Evolutionary conservation across 2,329 filamentous ascomycete genomes (phyloP).

Genomic region (Colletotrichum sp.): DNA sequence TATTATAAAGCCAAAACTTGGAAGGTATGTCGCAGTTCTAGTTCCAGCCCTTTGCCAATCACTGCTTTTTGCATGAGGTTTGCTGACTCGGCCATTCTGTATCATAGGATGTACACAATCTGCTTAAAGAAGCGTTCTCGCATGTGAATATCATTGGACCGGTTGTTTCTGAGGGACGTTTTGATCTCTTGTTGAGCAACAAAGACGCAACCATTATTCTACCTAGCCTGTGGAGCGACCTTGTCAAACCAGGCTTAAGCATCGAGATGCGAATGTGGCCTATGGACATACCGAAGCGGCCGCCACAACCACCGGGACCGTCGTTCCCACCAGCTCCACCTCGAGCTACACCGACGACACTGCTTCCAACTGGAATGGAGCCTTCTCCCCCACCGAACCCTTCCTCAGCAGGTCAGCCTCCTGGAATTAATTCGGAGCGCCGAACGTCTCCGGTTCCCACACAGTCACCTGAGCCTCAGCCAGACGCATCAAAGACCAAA

Average conservation of each 20-base stretch:
- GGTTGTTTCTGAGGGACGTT: not conserved
- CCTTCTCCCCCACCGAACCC: too few species aligned
- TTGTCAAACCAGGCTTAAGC: not conserved
- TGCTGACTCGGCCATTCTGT: not conserved
- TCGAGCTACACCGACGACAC: too few species aligned
- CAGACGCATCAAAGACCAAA: too few species aligned
- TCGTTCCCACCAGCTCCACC: not conserved
- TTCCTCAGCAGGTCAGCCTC: too few species aligned
- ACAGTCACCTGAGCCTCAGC: too few species aligned
- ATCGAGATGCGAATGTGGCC: not conserved
- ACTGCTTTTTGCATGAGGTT: too few species aligned
- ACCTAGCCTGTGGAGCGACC: not conserved
- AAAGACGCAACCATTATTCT: rapidly evolving
- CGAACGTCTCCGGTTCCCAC: too few species aligned
- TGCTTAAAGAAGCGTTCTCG: not conserved
- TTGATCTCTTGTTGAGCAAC: not conserved
- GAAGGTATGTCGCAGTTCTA: not conserved
- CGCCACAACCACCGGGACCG: not conserved
- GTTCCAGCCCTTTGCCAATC: not conserved
- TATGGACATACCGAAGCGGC: too few species aligned
- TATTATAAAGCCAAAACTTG: not conserved
- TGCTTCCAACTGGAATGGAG: too few species aligned
- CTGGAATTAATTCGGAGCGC: too few species aligned
- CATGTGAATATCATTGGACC: not conserved
- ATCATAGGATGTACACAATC: not conserved